Conservation (phyloP, 2,329 filamentous ascomycete species). For the Monilinia vaccinii-corymbosi region DNA sequence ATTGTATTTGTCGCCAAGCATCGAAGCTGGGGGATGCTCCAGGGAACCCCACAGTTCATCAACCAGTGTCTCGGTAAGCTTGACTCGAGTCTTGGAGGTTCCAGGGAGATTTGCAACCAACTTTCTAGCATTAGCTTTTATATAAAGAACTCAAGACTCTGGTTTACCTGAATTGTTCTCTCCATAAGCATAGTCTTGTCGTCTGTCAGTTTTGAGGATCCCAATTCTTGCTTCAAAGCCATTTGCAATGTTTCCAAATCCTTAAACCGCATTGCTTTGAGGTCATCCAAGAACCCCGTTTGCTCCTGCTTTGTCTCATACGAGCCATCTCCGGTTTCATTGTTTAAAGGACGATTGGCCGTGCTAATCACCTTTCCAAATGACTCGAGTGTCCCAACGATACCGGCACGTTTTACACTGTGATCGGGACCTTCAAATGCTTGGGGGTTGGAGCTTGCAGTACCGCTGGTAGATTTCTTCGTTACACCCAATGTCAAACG, state of each 20-base stretch:
- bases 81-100: slow-evolving; percentile 40
- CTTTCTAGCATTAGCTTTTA: slow-evolving; percentile 27
- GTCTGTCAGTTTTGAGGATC: slow-evolving; percentile 52
- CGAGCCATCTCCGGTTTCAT: slow-evolving; percentile 52
- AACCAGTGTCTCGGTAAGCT: slow-evolving; percentile 59
- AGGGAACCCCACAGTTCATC: slow-evolving; percentile 61
- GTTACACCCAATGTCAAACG: background rate
- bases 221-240: slow-evolving; percentile 51
- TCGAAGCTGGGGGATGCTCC: slow-evolving; percentile 61
- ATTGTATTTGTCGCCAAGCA: slow-evolving; percentile 49
- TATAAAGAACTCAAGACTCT: background rate
- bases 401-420: slow-evolving; percentile 13
- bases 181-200: slow-evolving; percentile 76
- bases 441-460: slow-evolving; percentile 1
- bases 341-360: slow-evolving; percentile 53
- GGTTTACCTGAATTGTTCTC: slow-evolving; percentile 48
- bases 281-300: slow-evolving; percentile 45
- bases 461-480: background rate
- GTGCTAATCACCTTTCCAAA: slow-evolving; percentile 33
- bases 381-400: slow-evolving; percentile 12
- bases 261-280: slow-evolving; percentile 41
- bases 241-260: slow-evolving; percentile 54
- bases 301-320: slow-evolving; percentile 42
- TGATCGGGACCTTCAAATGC: slow-evolving; percentile 13
- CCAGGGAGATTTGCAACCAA: slow-evolving; percentile 56